Percentiles rank a stretch among this genome's conserved stretches.
These are phyloP conservation scores for Aspergillus diversus DNA, from an alignment of 495 filamentous ascomycete species.

Conservation along the genomic window DNA sequence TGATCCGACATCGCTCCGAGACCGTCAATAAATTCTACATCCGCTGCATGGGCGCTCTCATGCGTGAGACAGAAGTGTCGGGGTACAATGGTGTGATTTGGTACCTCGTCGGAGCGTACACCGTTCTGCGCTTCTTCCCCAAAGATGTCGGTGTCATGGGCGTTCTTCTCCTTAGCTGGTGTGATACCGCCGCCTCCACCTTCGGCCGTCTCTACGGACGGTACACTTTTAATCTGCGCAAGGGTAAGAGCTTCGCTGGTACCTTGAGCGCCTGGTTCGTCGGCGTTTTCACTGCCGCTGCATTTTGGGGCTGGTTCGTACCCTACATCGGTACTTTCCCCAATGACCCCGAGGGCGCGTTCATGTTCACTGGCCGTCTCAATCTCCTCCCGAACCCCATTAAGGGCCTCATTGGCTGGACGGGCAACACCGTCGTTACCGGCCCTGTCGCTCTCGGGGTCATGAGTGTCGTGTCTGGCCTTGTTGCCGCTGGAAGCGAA, in stretches of 20 bases:
- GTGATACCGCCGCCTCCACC: conserved; percentile 94
- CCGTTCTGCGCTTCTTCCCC: conserved; percentile 81
- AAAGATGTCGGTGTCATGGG: conserved; percentile 94
- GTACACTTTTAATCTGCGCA: conserved; percentile 81
- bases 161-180: conserved; percentile 92
- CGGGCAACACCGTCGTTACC: conserved; percentile 51
- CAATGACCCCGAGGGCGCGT: conserved; percentile 66
- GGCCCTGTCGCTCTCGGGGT: conserved; percentile 78
- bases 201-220: conserved; percentile 86
- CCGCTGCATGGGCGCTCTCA: conserved; percentile 78
- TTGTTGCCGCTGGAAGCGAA: conserved; percentile 86
- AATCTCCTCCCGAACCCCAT: conserved; percentile 60
- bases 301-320: conserved; percentile 87
- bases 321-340: conserved; percentile 68
- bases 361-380: conserved; percentile 81
- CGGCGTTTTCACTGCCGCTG: conserved; percentile 76
- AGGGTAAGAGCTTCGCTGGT: conserved; percentile 90
- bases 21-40: conserved; percentile 89
- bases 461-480: conserved; percentile 84
- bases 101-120: conserved; percentile 89
- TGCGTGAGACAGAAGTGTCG: conserved; percentile 92
- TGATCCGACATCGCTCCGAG: conserved; percentile 77
- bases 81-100: conserved; percentile 97
- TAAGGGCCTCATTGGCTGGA: conserved; percentile 51
- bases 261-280: conserved; percentile 80